phyloP scores from a whole-genome alignment of 2,329 filamentous ascomycete species.

The Microsporum audouinii region DNA sequence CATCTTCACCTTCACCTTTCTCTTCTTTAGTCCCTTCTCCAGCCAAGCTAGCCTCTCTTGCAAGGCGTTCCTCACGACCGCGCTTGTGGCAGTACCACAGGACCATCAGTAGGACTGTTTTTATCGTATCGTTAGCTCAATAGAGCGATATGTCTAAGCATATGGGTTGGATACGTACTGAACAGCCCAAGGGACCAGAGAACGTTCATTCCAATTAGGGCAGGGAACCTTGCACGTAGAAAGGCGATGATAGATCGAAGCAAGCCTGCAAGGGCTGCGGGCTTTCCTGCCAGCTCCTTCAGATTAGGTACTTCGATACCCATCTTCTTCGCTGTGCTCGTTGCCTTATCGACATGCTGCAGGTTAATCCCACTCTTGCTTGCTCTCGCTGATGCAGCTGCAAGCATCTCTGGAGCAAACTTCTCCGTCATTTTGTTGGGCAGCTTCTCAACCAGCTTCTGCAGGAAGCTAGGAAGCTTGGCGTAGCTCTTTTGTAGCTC shows the following conservation, averaged over 20 bases:
- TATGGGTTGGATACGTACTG: slow-evolving; percentile 44
- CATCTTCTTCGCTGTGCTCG: slow-evolving; percentile 54
- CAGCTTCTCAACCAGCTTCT: slow-evolving; percentile 75
- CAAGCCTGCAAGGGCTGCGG: slow-evolving; percentile 74
- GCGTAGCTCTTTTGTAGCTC: slow-evolving; percentile 53
- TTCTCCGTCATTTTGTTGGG: slow-evolving; percentile 68
- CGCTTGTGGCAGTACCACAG: slow-evolving; percentile 99
- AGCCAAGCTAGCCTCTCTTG: slow-evolving; percentile 37
- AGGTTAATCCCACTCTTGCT: slow-evolving; percentile 48
- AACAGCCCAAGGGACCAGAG: slow-evolving; percentile 83
- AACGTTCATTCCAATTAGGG: slow-evolving; percentile 81
- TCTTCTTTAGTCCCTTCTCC: not conserved
- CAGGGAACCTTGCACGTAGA: slow-evolving; percentile 76
- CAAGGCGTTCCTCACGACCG: slow-evolving; percentile 71
- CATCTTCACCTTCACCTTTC: not conserved
- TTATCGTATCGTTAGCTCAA: not conserved
- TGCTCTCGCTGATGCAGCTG: slow-evolving; percentile 60
- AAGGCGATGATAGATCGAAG: slow-evolving; percentile 84
- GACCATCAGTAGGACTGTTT: slow-evolving; percentile 70
- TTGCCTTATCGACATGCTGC: slow-evolving; percentile 39
- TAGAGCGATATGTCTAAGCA: not conserved
- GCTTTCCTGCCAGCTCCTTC: slow-evolving; percentile 70
- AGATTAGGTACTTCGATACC: slow-evolving; percentile 58
- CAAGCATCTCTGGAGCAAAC: slow-evolving; percentile 70
- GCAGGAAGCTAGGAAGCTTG: slow-evolving; percentile 62